Evolutionary conservation across 75 land plant genomes (phyloP), one percentile per base, ranked within the genome.

Genomic region (Selaginella tamariscina): DNA sequence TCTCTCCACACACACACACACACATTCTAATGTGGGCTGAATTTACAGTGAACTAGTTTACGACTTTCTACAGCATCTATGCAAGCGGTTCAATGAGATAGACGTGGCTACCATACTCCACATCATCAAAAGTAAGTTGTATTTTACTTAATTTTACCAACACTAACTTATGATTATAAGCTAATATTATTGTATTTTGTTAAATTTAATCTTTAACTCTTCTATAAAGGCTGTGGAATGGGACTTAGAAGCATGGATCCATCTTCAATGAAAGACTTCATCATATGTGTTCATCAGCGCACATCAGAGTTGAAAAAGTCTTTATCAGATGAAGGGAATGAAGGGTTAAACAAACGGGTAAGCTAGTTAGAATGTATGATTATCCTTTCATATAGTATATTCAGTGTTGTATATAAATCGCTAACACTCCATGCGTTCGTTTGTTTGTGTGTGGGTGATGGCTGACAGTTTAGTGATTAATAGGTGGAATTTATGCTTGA

Each of bases 401-500:
- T n/a, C n/a, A n/a, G n/a, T n/a, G n/a, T n/a, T n/a, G n/a, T n/a
- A n/a, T n/a, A n/a, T n/a, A n/a, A n/a, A n/a, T n/a, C n/a, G n/a
- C n/a, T n/a, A n/a, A n/a, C n/a, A n/a, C n/a, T n/a, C n/a, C n/a
- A n/a, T n/a, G n/a, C n/a, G n/a, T n/a, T n/a, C n/a, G n/a, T n/a
- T n/a, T n/a, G n/a, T 39, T 39, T 39, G 22, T 57, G 62, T 57
- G 8, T 57, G 15, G 5, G 2, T 9, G 20, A 64, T 8, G 65
- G 27, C 26, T 8, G 20, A 22, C 28, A 64, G n/a, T n/a, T n/a
- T n/a, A n/a, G 18, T 31, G 24, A 64, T 30, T 67, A 33, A 72
- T 87, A 94, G 98, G 88, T 94, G 83, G 85, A 87, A 63, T 90
- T 87, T 73, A 89, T 94, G 98, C 82, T 94, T 33, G 96, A 90